Evolutionary conservation across 75 land plant species (phyloP).

Genomic region (Cupressus sempervirens): DNA sequence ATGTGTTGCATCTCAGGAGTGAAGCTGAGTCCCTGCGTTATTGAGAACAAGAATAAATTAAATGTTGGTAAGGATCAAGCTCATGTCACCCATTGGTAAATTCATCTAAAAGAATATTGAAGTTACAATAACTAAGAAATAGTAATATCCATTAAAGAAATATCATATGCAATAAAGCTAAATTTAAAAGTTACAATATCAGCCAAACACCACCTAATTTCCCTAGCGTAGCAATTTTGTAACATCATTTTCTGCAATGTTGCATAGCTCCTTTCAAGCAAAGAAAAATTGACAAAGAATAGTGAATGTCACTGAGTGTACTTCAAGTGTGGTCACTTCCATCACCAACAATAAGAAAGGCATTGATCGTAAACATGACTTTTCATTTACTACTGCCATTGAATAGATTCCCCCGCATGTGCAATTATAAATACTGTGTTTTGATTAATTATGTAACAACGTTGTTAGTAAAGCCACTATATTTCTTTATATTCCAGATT

Average conservation of each 20-base stretch:
- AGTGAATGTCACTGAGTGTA: neutral
- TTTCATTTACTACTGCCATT: neutral
- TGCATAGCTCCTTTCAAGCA: neutral
- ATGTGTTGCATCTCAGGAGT: slow-evolving; percentile 90
- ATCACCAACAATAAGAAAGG: neutral
- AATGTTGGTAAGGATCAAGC: neutral
- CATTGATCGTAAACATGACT: neutral
- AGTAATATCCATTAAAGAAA: neutral
- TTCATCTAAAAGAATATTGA: neutral
- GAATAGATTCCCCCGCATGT: neutral
- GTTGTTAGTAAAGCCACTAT: neutral
- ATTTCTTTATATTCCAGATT: neutral
- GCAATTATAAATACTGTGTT: neutral
- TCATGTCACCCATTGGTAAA: neutral
- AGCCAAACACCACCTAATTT: neutral
- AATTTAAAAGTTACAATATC: neutral
- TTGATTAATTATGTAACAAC: neutral
- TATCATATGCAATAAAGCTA: neutral
- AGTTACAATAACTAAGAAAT: neutral
- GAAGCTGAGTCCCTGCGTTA: slow-evolving; percentile 92
- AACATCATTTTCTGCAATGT: neutral
- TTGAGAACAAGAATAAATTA: slow-evolving; percentile 3
- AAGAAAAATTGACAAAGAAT: neutral
- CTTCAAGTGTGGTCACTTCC: neutral
- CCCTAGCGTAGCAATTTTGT: neutral